Evolutionary conservation across 2,329 filamentous ascomycete species (phyloP).

Genomic region (Fusarium chuoi): DNA sequence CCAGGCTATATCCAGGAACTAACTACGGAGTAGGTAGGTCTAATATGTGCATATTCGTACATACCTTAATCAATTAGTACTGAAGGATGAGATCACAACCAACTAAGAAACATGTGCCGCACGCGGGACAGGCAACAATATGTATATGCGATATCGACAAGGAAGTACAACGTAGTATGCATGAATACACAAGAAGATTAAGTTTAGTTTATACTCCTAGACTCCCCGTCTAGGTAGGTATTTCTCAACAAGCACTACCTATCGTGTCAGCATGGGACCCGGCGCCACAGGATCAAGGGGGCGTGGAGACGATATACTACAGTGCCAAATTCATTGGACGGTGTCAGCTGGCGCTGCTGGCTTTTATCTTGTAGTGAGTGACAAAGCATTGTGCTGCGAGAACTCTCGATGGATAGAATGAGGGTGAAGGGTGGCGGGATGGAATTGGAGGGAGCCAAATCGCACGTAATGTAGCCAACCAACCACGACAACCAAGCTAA

Average conservation of each 20-base stretch:
- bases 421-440: neutral
- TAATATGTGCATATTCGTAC: neutral
- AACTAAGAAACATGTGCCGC: conserved; percentile 14
- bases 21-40: neutral
- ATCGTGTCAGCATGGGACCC: conserved; percentile 23
- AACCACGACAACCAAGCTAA: conserved; percentile 1
- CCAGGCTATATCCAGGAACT: conserved; percentile 5
- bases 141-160: conserved; percentile 12
- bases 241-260: conserved; percentile 18
- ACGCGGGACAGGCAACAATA: conserved; percentile 15
- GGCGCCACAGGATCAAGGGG: conserved; percentile 23
- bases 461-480: neutral
- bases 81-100: neutral
- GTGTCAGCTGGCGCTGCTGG: conserved; percentile 3
- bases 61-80: neutral
- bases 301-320: conserved; percentile 11
- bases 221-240: neutral
- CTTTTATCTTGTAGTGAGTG: neutral
- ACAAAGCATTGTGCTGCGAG: neutral
- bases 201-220: conserved; percentile 1
- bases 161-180: conserved; percentile 8
- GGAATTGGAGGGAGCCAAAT: neutral
- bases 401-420: neutral
- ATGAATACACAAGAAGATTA: conserved; percentile 11
- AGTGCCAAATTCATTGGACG: neutral